Conservation (phyloP, 2,329 filamentous ascomycete species). For the Colletotrichum salicis region DNA sequence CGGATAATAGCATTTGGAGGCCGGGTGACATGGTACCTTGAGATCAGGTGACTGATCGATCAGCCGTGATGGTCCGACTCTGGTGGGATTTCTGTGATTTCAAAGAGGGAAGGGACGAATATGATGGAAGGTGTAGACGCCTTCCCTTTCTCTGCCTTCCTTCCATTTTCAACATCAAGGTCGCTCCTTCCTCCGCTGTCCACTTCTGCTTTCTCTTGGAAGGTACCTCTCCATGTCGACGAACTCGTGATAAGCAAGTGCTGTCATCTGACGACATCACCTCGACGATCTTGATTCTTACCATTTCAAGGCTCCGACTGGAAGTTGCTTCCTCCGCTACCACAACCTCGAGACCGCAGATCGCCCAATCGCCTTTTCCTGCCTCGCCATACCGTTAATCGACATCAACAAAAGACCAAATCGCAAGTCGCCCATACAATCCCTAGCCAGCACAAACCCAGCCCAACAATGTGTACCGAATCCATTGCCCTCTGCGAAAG, state of each 20-base stretch:
- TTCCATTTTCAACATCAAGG: no score
- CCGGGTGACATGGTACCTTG: not conserved
- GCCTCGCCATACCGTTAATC: not conserved
- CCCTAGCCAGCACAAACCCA: not conserved
- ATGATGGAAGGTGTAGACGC: not conserved
- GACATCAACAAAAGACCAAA: not conserved
- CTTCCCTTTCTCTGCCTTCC: not conserved
- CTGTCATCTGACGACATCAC: not conserved
- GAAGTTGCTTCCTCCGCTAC: not conserved
- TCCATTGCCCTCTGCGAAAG: constrained; percentile 30
- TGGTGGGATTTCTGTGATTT: not conserved
- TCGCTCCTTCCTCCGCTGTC: not conserved
- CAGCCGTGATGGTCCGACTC: not conserved
- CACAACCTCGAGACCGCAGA: not conserved
- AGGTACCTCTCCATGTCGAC: not conserved
- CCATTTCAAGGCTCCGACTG: not conserved
- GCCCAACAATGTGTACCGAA: constrained; percentile 34
- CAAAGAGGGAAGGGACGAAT: not conserved
- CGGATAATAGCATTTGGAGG: not conserved
- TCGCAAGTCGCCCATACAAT: no score
- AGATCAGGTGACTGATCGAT: not conserved
- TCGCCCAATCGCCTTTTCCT: not conserved
- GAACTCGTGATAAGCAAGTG: not conserved
- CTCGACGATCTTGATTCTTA: not conserved
- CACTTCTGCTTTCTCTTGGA: not conserved